Conservation (phyloP, 768 basidiomycete species). For the Mycena albidolilacea region DNA sequence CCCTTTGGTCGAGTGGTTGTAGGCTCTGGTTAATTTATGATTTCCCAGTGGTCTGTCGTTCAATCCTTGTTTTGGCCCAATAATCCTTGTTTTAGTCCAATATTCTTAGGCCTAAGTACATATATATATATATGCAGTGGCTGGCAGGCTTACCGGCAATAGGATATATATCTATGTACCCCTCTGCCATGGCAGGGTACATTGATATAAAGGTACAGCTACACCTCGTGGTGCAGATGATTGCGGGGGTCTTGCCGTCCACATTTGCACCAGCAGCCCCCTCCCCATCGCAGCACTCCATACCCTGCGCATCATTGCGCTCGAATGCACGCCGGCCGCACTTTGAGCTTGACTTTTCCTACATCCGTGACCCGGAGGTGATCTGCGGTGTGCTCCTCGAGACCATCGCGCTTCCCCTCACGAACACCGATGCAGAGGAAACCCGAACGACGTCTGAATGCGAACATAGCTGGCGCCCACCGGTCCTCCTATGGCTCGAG, state of each 20-base stretch:
- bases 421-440: background rate
- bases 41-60: too few relatives aligned
- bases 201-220: too few relatives aligned
- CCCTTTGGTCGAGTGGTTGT: too few relatives aligned
- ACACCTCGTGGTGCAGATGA: constrained; percentile 53
- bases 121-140: too few relatives aligned
- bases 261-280: background rate
- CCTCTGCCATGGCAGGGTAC: too few relatives aligned
- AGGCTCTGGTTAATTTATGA: too few relatives aligned
- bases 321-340: constrained; percentile 56
- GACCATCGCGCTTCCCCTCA: constrained; percentile 31
- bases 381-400: constrained; percentile 54
- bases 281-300: constrained; percentile 53
- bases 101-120: too few relatives aligned
- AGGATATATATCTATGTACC: too few relatives aligned
- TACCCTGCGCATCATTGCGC: constrained; percentile 57
- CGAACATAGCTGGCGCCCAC: constrained; percentile 10
- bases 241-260: constrained; percentile 12
- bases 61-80: too few relatives aligned
- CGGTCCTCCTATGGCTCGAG: constrained; percentile 34
- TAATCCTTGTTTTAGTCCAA: too few relatives aligned
- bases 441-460: constrained; percentile 1
- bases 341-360: constrained; percentile 62
- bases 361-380: constrained; percentile 43
- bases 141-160: too few relatives aligned